Evolutionary conservation across 2,329 filamentous ascomycete species (phyloP).

Genomic region (Aspergillus alliaceus): DNA sequence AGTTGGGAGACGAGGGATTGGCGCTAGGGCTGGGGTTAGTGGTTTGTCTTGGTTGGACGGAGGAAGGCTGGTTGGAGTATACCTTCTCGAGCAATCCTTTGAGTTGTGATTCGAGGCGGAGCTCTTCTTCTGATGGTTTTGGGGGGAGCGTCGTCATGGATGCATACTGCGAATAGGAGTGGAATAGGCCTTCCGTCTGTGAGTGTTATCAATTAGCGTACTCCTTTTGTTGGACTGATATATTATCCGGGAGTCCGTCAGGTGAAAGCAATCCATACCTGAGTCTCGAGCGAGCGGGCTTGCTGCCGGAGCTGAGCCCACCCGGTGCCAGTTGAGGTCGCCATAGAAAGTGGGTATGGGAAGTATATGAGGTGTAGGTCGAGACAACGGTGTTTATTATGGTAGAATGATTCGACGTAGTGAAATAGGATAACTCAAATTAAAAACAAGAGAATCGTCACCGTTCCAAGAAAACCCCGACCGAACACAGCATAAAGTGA

Average conservation of each 20-base stretch:
- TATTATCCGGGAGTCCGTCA: neutral
- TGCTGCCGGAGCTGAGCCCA: conserved; percentile 96
- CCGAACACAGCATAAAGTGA: neutral
- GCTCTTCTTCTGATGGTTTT: conserved; percentile 83
- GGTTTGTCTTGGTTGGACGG: neutral
- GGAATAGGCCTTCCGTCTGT: conserved; percentile 76
- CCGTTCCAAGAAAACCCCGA: neutral
- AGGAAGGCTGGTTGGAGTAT: neutral
- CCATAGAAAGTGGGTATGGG: conserved; percentile 42
- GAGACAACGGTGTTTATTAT: too few species aligned
- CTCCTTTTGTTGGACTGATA: neutral
- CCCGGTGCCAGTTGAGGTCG: conserved; percentile 61
- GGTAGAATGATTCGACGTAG: neutral
- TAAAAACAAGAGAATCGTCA: neutral
- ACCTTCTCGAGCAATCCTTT: conserved; percentile 71
- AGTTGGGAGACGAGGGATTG: conserved; percentile 80
- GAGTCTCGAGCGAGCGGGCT: conserved; percentile 81
- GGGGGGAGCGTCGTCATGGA: conserved; percentile 74
- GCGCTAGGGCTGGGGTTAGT: conserved; percentile 56
- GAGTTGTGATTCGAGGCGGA: conserved; percentile 74
- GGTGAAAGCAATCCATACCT: conserved; percentile 57
- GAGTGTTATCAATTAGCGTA: neutral
- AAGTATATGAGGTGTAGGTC: neutral
- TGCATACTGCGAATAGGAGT: conserved; percentile 85
- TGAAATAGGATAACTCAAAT: neutral